Percentiles rank a stretch among this genome's conserved stretches.
These are phyloP conservation scores for Leucocoprinus leucothites DNA, from an alignment of 768 basidiomycete genomes.

Conservation along the genomic window DNA sequence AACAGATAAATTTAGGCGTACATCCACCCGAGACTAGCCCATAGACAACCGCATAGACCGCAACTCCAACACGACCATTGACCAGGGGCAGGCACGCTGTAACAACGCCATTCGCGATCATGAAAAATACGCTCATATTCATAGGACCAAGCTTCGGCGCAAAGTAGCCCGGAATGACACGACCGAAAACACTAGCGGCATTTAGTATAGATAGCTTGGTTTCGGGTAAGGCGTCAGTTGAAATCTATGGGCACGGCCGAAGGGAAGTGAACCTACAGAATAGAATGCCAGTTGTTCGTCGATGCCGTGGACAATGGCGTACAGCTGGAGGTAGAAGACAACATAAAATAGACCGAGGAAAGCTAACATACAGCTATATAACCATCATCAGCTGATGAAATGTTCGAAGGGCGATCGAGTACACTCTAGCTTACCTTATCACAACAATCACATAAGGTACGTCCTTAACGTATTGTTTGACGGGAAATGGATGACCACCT, in stretches of 20 bases:
- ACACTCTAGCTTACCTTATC: background rate
- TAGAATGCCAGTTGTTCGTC: slow-evolving; percentile 44
- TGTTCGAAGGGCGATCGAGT: background rate
- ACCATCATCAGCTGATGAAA: background rate
- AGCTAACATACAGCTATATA: slow-evolving; percentile 23
- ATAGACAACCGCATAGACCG: slow-evolving; percentile 38
- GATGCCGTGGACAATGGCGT: slow-evolving; percentile 41
- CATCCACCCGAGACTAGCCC: slow-evolving; percentile 46
- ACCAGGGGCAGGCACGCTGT: slow-evolving; percentile 41
- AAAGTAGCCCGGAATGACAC: slow-evolving; percentile 42
- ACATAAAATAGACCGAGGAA: slow-evolving; percentile 40
- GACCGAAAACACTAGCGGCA: slow-evolving; percentile 47
- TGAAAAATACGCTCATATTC: slow-evolving; percentile 36
- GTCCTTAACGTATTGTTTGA: background rate
- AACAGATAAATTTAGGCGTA: background rate
- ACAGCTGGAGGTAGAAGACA: slow-evolving; percentile 49
- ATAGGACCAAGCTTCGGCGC: slow-evolving; percentile 40
- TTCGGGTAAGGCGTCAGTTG: background rate
- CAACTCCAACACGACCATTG: slow-evolving; percentile 26
- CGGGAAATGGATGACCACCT: background rate
- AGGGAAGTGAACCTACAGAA: slow-evolving; percentile 26
- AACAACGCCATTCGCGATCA: slow-evolving; percentile 29
- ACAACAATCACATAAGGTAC: background rate
- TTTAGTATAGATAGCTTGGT: slow-evolving; percentile 51
- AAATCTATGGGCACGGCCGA: background rate